These are phyloP conservation scores for Singerocomus inundabilis DNA, from an alignment of 1,284 basidiomycete species.

Conservation along the genomic window DNA sequence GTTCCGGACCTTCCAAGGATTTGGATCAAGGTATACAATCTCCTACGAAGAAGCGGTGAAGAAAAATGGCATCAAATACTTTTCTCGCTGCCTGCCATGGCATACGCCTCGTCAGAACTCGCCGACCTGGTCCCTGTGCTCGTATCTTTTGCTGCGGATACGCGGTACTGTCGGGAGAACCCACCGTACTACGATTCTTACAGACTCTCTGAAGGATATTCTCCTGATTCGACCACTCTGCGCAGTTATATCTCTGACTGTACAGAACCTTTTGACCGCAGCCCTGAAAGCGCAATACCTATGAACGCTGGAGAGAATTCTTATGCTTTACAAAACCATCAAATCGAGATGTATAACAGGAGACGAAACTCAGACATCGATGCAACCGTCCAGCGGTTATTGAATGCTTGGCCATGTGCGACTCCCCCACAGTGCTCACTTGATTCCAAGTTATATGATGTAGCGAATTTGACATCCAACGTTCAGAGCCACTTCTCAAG, in stretches of 20 bases:
- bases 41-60: constrained; percentile 20
- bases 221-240: constrained; percentile 1
- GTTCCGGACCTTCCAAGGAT: constrained; percentile 12
- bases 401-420: not conserved
- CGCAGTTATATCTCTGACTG: constrained; percentile 3
- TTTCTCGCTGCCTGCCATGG: constrained; percentile 35
- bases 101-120: constrained; percentile 22
- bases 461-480: not conserved
- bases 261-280: constrained; percentile 11
- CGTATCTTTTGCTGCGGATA: constrained; percentile 30
- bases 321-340: constrained; percentile 5
- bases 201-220: constrained; percentile 13
- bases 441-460: not conserved
- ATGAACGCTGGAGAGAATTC: constrained; percentile 6
- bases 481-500: constrained; percentile 2
- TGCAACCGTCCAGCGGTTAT: not conserved
- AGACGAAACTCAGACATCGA: not conserved
- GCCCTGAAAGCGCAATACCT: constrained; percentile 14
- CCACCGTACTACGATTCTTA: constrained; percentile 19
- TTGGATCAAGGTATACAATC: constrained; percentile 36
- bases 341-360: constrained; percentile 4
- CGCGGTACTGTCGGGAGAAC: constrained; percentile 13
- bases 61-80: constrained; percentile 25
- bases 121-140: constrained; percentile 27
- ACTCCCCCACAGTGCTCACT: too few relatives aligned